These are phyloP conservation scores for Scheffersomyces quercinus DNA, from an alignment of 1,139 yeast species.

Conservation along the genomic window DNA sequence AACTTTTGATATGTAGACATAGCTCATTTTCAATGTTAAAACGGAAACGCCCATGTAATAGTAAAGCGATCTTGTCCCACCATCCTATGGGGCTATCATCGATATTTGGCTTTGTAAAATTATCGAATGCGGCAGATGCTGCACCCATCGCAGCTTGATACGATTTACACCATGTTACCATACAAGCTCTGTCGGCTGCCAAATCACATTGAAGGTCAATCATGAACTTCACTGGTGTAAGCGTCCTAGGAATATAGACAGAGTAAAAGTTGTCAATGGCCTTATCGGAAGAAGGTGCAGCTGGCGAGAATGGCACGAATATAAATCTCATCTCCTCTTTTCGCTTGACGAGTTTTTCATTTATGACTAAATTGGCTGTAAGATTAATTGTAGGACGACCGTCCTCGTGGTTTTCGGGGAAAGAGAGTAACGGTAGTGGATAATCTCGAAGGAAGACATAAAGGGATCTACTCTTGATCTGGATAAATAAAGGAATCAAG, in stretches of 20 bases:
- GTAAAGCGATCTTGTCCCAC: conserved; percentile 53
- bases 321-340: conserved; percentile 46
- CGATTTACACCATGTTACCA: conserved; percentile 46
- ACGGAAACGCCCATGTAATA: conserved; percentile 48
- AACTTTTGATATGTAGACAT: conserved; percentile 60
- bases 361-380: conserved; percentile 41
- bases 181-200: conserved; percentile 39
- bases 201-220: conserved; percentile 36
- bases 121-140: conserved; percentile 46
- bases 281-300: conserved; percentile 21
- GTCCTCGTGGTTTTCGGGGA: conserved; percentile 34
- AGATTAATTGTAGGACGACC: conserved; percentile 30
- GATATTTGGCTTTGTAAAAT: conserved; percentile 66
- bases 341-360: conserved; percentile 38
- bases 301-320: conserved; percentile 49
- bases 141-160: conserved; percentile 43
- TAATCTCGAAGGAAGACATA: conserved; percentile 40
- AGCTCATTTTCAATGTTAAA: conserved; percentile 56
- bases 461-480: conserved; percentile 32
- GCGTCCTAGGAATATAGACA: conserved; percentile 41
- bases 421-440: conserved; percentile 43
- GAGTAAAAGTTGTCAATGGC: conserved; percentile 40
- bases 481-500: conserved; percentile 35
- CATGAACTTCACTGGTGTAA: conserved; percentile 46
- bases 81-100: conserved; percentile 88